phyloP scores from a whole-genome alignment of 164 flowering plant genomes.

The Malania oleifera region DNA sequence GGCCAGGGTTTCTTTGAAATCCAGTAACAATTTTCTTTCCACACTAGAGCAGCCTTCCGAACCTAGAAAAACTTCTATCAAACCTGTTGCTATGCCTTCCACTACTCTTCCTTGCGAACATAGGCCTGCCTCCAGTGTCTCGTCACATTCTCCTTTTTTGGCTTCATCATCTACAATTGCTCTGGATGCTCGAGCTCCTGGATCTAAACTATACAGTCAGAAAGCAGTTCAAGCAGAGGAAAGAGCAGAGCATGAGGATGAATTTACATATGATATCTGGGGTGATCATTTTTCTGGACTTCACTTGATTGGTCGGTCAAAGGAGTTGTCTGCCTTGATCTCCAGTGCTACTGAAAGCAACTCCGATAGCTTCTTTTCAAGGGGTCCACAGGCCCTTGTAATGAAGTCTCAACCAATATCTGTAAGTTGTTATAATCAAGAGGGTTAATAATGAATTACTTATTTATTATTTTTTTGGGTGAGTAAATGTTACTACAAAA shows the following conservation, averaged over 20 bases:
- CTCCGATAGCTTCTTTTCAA: constrained; percentile 70
- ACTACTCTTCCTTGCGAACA: constrained; percentile 54
- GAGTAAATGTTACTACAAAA: no score
- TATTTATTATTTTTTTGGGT: constrained; percentile 6
- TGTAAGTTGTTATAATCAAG: constrained; percentile 44
- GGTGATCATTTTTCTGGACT: constrained; percentile 69
- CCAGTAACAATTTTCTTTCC: constrained; percentile 11
- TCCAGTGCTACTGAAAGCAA: constrained; percentile 28
- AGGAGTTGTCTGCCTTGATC: constrained; percentile 21
- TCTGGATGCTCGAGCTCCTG: constrained; percentile 82
- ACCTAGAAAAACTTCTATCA: constrained; percentile 21
- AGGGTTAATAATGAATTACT: constrained; percentile 34
- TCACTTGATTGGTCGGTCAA: constrained; percentile 25
- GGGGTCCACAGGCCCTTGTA: constrained; percentile 56
- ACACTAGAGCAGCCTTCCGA: constrained; percentile 24
- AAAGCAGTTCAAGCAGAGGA: constrained; percentile 27
- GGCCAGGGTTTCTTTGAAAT: constrained; percentile 16
- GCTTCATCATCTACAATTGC: constrained; percentile 48
- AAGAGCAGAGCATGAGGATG: constrained; percentile 21
- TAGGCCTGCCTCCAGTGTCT: constrained; percentile 18
- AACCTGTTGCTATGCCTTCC: constrained; percentile 47
- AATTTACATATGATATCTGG: constrained; percentile 78
- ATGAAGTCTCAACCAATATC: constrained; percentile 29
- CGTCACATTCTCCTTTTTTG: constrained; percentile 20
- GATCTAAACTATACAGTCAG: constrained; percentile 44